A percentile compares a stretch with the other conserved stretches of the same genome.
These are phyloP conservation scores for Glycine tomentella DNA, from an alignment of 306 rosid species.

Conservation along the genomic window DNA sequence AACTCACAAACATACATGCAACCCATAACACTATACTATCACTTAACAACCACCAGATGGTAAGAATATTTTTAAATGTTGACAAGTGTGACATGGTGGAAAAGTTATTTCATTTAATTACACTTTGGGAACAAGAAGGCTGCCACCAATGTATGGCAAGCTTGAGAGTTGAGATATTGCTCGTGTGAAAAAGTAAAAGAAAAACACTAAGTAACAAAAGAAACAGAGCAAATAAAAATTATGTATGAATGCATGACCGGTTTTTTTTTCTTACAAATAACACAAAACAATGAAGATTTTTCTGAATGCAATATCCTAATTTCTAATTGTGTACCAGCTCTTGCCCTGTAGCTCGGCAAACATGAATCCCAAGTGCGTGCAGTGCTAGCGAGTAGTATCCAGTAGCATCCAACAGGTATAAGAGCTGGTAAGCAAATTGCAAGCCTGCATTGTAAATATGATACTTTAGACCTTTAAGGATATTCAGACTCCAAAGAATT, in stretches of 20 bases:
- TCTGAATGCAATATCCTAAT: background rate
- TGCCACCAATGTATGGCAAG: background rate
- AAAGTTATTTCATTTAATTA: no score
- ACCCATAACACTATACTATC: no score
- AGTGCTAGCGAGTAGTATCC: conserved; percentile 89
- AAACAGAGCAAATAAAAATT: background rate
- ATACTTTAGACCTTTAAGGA: conserved; percentile 18
- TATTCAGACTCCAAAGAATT: conserved; percentile 12
- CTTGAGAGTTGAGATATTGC: conserved; percentile 6
- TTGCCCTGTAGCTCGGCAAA: conserved; percentile 97
- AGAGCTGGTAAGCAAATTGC: conserved; percentile 85
- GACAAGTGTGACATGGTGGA: no score
- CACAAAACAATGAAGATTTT: conserved; percentile 14
- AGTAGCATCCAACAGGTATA: conserved; percentile 97
- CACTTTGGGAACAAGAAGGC: no score
- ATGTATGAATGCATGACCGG: background rate
- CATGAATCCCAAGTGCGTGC: conserved; percentile 89
- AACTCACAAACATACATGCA: no score
- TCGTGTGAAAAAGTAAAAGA: background rate
- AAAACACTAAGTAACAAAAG: background rate
- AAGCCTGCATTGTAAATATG: conserved; percentile 62
- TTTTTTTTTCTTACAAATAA: background rate
- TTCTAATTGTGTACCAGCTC: conserved; percentile 73
- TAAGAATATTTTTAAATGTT: no score
- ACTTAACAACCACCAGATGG: no score